phyloP scores from a whole-genome alignment of 2,329 filamentous ascomycete genomes.

The Xylariaceae sp. region DNA sequence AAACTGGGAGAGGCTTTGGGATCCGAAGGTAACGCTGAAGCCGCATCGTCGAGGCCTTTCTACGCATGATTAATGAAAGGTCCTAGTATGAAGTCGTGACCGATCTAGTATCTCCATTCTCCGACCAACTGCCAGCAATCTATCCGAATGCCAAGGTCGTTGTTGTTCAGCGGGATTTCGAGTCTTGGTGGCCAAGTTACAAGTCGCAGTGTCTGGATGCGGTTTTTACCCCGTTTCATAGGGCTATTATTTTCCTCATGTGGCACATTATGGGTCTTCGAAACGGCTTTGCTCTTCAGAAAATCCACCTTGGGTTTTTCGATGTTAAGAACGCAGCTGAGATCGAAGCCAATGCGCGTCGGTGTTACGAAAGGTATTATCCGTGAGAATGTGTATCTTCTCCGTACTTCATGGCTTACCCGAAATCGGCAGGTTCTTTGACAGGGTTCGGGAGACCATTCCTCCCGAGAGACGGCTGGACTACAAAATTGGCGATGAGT shows the following conservation, averaged over 20 bases:
- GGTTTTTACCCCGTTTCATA: not conserved
- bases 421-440: constrained; percentile 2
- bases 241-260: too few species aligned
- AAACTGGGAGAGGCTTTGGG: not conserved
- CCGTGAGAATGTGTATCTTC: too few species aligned
- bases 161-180: constrained; percentile 23
- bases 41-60: too few species aligned
- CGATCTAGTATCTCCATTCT: constrained; percentile 20
- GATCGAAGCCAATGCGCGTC: constrained; percentile 5
- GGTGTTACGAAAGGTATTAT: constrained; percentile 10
- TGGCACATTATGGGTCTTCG: too few species aligned
- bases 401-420: too few species aligned
- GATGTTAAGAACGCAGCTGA: constrained; percentile 1
- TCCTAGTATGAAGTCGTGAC: constrained; percentile 18
- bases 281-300: not conserved
- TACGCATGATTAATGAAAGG: not conserved
- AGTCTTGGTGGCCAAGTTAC: constrained; percentile 25
- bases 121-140: constrained; percentile 13
- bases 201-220: constrained; percentile 9
- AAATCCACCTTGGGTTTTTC: constrained; percentile 17
- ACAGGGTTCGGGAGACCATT: constrained; percentile 6
- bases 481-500: constrained; percentile 15
- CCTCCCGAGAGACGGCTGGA: constrained; percentile 15
- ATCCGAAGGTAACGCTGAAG: too few species aligned
- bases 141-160: constrained; percentile 26